Base-by-base conservation (phyloP, 1,284 basidiomycete genomes). In the Agroathelia rolfsii region DNA sequence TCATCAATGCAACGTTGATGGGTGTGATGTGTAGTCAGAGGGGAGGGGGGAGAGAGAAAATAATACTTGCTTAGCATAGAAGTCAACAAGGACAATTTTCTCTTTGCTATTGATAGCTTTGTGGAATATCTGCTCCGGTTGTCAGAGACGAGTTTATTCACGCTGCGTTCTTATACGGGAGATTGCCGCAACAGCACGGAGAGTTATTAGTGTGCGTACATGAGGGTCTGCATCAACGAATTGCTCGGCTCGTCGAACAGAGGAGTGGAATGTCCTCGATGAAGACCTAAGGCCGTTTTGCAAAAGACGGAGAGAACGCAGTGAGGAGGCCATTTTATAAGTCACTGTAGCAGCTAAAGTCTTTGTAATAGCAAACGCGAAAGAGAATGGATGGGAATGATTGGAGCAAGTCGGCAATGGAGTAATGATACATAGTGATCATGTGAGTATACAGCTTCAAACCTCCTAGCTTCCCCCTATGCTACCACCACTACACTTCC, bases 81-180 rank as follows among this genome's bases (percentile, higher is more conserved):
- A 85, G 44, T 84, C 81, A 9, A 82, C 78, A 5, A 84, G 55
- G 19, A 79, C 68, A 20, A 80, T 52, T 36, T 69, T 68, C 37
- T 69, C 62, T 38, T 62, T 60, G 43, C 53, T 33, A 37, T 52
- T 47, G 34, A 55, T 46, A 39, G 54, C 51, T 37, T 64, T 61
- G 26, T 57, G 45, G 45, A 78, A 75, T 5, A 61, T 69, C 77
- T 78, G 26, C 21, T 16, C n/a, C n/a, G n/a, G n/a, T n/a, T n/a
- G n/a, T n/a, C n/a, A n/a, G n/a, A n/a, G n/a, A n/a, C n/a, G n/a
- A n/a, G n/a, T n/a, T n/a, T n/a, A n/a, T n/a, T n/a, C n/a, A n/a
- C n/a, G n/a, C n/a, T n/a, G n/a, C n/a, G n/a, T n/a, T n/a, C n/a
- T n/a, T n/a, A n/a, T n/a, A n/a, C n/a, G n/a, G n/a, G n/a, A n/a